Evolutionary conservation across 257 asterid genomes (phyloP).

Genomic region (Solanum gracilifrons): DNA sequence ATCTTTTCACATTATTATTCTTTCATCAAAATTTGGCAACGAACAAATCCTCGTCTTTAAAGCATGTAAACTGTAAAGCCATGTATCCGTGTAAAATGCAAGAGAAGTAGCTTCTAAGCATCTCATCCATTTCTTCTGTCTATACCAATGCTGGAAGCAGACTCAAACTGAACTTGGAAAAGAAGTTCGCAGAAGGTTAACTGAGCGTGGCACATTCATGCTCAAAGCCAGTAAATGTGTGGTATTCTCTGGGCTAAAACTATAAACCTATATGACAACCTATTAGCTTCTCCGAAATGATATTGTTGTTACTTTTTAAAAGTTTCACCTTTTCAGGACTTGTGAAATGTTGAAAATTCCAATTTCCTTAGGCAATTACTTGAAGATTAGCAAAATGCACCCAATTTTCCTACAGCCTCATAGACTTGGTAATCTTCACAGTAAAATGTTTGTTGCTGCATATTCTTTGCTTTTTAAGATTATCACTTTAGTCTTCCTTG

Average conservation of each 20-base stretch:
- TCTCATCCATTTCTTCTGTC: not conserved
- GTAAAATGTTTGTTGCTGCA: not conserved
- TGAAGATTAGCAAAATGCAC: not conserved
- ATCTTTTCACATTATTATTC: not conserved
- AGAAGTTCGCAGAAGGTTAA: not conserved
- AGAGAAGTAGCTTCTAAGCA: not conserved
- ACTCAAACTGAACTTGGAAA: not conserved
- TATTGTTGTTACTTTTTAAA: not conserved
- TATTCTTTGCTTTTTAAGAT: not conserved
- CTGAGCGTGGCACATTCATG: not conserved
- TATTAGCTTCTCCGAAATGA: not conserved
- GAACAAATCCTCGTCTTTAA: not conserved
- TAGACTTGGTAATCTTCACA: not conserved
- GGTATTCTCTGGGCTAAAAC: not conserved
- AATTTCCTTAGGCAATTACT: not conserved
- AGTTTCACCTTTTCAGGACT: not conserved
- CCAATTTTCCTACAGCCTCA: not conserved
- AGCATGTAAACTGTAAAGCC: not conserved
- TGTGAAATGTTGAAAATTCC: not conserved
- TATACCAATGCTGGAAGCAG: not conserved
- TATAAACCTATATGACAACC: not conserved
- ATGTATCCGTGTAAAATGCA: not conserved
- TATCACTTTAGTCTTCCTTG: not conserved
- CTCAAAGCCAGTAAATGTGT: not conserved
- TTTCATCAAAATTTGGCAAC: not conserved